phyloP scores from a whole-genome alignment of 495 filamentous ascomycete genomes.

The Aspergillus taichungensis region DNA sequence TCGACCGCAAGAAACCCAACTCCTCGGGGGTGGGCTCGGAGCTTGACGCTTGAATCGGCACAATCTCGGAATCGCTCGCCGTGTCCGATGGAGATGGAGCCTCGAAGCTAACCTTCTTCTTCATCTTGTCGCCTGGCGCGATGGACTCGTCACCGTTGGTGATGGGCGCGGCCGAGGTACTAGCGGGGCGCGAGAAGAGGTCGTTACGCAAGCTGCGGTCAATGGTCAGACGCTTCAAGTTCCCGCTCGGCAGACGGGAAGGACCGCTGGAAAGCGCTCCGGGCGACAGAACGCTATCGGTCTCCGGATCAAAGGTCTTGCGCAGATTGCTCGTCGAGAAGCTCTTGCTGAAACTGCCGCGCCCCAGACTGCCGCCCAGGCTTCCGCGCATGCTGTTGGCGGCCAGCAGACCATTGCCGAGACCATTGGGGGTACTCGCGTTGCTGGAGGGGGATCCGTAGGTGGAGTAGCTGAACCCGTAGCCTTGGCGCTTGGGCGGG shows the following conservation, averaged over 20 bases:
- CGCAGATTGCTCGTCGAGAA: slow-evolving; percentile 60
- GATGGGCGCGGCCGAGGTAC: slow-evolving; percentile 37
- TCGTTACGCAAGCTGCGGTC: slow-evolving; percentile 74
- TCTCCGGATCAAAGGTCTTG: slow-evolving; percentile 51
- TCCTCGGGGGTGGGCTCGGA: slow-evolving; percentile 55
- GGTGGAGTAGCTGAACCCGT: slow-evolving; percentile 82
- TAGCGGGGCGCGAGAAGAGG: slow-evolving; percentile 48
- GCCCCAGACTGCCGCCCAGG: slow-evolving; percentile 49
- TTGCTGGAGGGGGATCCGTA: slow-evolving; percentile 74
- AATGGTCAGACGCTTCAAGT: slow-evolving; percentile 82
- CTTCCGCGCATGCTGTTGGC: slow-evolving; percentile 39
- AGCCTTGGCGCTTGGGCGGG: slow-evolving; percentile 68
- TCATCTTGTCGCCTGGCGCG: slow-evolving; percentile 40
- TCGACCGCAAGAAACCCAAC: slow-evolving; percentile 55
- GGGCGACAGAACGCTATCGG: slow-evolving; percentile 77
- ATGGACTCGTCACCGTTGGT: slow-evolving; percentile 40
- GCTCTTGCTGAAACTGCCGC: slow-evolving; percentile 51
- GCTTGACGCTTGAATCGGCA: slow-evolving; percentile 37
- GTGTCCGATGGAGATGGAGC: slow-evolving; percentile 43
- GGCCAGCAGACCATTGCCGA: slow-evolving; percentile 57
- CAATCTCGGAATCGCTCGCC: slow-evolving; percentile 34
- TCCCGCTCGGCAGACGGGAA: slow-evolving; percentile 53
- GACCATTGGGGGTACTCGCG: slow-evolving; percentile 57
- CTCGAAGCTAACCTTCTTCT: slow-evolving; percentile 89
- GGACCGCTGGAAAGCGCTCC: slow-evolving; percentile 72